phyloP scores from a whole-genome alignment of 495 filamentous ascomycete species.

The Terfezia claveryi region DNA sequence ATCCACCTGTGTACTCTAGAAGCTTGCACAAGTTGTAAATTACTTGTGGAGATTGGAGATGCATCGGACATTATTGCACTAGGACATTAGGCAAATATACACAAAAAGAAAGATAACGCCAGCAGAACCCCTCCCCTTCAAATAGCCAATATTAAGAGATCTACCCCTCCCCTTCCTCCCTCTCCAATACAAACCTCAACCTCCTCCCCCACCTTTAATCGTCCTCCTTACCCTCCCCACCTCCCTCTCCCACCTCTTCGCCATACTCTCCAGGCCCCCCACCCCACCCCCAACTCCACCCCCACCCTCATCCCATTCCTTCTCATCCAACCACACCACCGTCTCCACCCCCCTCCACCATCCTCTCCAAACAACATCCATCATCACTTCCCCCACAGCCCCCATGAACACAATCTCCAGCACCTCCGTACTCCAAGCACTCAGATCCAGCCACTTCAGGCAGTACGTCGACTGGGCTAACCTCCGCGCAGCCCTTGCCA shows the following conservation, averaged over 20 bases:
- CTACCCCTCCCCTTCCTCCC: not conserved
- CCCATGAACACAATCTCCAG: not conserved
- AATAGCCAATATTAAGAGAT: not conserved
- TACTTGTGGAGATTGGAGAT: too few species aligned
- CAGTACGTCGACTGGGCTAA: not conserved
- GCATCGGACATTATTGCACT: too few species aligned
- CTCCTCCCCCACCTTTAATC: not conserved
- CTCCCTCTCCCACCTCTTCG: not conserved
- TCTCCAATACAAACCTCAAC: not conserved
- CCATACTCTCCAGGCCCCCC: not conserved
- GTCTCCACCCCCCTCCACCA: not conserved
- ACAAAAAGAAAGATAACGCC: too few species aligned
- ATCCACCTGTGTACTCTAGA: too few species aligned
- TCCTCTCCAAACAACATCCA: not conserved
- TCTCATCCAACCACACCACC: not conserved
- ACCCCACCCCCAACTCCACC: not conserved
- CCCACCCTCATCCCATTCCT: not conserved
- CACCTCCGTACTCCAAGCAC: not conserved
- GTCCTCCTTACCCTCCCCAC: not conserved
- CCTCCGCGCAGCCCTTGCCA: not conserved
- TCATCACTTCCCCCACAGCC: not conserved
- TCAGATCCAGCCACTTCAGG: not conserved
- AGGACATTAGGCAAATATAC: too few species aligned
- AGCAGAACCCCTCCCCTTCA: too few species aligned
- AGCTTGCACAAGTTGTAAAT: too few species aligned